Evolutionary conservation across 768 basidiomycete genomes (phyloP).

Genomic region (Boletales sp.): DNA sequence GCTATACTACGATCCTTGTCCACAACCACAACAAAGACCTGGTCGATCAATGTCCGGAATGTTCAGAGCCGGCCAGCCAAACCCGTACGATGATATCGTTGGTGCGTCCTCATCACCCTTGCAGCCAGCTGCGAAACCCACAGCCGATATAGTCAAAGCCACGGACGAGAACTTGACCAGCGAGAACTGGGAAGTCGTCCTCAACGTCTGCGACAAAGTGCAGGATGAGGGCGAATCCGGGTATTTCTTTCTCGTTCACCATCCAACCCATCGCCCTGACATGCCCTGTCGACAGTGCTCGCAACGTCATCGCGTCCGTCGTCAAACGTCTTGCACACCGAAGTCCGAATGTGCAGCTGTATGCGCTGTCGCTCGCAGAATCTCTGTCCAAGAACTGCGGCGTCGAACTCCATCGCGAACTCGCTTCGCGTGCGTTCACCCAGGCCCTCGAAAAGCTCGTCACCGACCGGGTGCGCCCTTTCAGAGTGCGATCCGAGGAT

Average conservation of each 20-base stretch:
- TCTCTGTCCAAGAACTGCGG: constrained; percentile 90
- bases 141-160: constrained; percentile 66
- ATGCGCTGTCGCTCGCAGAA: constrained; percentile 83
- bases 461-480: constrained; percentile 70
- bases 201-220: constrained; percentile 97
- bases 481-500: neutral
- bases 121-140: constrained; percentile 2
- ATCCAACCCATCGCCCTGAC: constrained; percentile 14
- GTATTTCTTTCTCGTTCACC: constrained; percentile 37
- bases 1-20: neutral
- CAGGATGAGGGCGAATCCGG: constrained; percentile 83
- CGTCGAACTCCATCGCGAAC: constrained; percentile 74
- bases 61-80: constrained; percentile 67
- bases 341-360: constrained; percentile 95
- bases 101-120: constrained; percentile 48
- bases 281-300: constrained; percentile 57
- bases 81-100: constrained; percentile 89
- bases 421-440: constrained; percentile 89
- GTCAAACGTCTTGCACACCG: constrained; percentile 91
- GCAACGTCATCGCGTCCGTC: constrained; percentile 77
- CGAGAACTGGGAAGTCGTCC: constrained; percentile 94
- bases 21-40: constrained; percentile 17
- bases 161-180: constrained; percentile 96
- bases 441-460: constrained; percentile 83
- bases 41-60: constrained; percentile 34